Base-by-base conservation (phyloP, 257 asterid genomes). In the Rauvolfia tetraphylla region DNA sequence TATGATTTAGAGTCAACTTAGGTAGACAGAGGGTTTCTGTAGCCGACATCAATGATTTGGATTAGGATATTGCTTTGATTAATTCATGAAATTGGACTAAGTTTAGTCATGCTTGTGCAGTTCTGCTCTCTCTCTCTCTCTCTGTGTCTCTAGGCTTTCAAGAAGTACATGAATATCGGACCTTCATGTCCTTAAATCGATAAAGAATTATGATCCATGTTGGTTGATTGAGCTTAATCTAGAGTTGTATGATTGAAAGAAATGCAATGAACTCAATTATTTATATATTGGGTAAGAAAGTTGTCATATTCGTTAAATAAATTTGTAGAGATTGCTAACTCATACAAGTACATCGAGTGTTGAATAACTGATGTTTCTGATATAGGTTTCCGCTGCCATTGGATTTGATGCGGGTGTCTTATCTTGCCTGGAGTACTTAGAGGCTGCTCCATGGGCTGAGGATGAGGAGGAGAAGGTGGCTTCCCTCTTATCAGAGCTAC, bases 361-460 rank as follows among this genome's bases (percentile, higher is more conserved):
- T 25, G 75, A 71, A 38, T 57, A 71, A 17, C 56, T 41, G 58
- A 46, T 33, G 51, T 31, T 59, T 75, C 36, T 76, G 29, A 25
- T 83, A 31, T 83, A 95, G 99, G 99, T 92, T 51, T 91, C 98
- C 10, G 91, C 97, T 0, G 98, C 99, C 57, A 92, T 95, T 62
- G 99, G 97, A 66, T 95, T 95, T 66, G 96, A 95, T 75, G 98
- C 96, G 1, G 98, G 99, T 23, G 97, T 95, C 13, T 79, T 88
- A 27, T 88, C 96, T 7, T 93, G 97, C 84, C 83, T 93, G 87
- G 98, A 92, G 86, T 95, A 89, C 87, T 88, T 95, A 77, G 99
- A 95, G 86, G 98, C 98, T 48, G 96, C 97, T 73, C 99, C 99
- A 7, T 95, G 99, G 99, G 89, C 96, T 6, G 98, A 95, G 84